Base-by-base conservation (phyloP, 1,284 basidiomycete species). In the Irpex sp. region DNA sequence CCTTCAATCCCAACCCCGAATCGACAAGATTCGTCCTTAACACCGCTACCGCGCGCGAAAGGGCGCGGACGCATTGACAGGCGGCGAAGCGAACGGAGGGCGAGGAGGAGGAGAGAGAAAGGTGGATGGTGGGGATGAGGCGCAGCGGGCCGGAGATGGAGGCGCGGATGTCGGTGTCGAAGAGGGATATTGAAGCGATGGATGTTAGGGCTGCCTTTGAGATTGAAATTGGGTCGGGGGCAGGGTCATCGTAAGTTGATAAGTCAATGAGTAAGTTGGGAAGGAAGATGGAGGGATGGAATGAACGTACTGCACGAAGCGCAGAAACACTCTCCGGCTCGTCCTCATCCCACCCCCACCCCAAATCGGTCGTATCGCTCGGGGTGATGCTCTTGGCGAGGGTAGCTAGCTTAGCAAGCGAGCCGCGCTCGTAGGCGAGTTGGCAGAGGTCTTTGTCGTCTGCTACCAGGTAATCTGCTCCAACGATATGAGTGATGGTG, bases 11-110 rank as follows among this genome's bases (percentile, higher is more conserved):
- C 5, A 95, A 78, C 0, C 91, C 93, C 31, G 85, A 87, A 70
- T 97, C 95, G 7, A 94, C 84, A 7, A 97, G 82, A 62, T 85
- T 93, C 40, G 94, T 96, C 26, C 93, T 80, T 51, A 96, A 77
- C 2, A 94, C 88, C 0, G 87, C 84, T 0, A 94, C 87, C 1
- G 88, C 87, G 19, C 95, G 84, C 55, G 87, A 87, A 40, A 97
- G 78, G 0, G 91, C 90, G n/a, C 94, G 81, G 1, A 93, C 83
- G 67, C 91, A 91, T 70, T 96, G 94, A 71, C 92, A 94, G 0
- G 92, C 91, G 0, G 92, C 91, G 56, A 92, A 92, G 5, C 94
- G 85, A 1, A 96, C 89, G 88, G 79, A 62, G 88, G 84, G 0
- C 81, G 82, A 66, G 92, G 87, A 0, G 76, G 31, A 34, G 31